These are phyloP conservation scores for Capsicum chinense DNA, from an alignment of 257 asterid species.

Conservation along the genomic window DNA sequence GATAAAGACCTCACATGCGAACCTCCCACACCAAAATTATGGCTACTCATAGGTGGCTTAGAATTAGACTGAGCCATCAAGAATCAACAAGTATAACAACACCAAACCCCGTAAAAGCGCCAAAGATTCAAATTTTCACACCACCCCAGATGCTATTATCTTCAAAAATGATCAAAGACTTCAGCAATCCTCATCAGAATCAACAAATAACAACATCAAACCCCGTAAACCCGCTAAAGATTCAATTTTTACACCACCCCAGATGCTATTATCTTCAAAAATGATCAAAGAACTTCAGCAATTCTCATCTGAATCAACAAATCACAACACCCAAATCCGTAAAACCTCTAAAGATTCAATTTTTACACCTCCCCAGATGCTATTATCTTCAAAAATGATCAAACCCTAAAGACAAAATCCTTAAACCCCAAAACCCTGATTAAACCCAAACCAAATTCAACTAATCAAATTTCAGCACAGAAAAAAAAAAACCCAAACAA, in stretches of 20 bases:
- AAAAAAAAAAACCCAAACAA: neutral
- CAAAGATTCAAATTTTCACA: neutral
- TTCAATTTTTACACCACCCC: too few relatives aligned
- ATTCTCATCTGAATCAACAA: constrained; percentile 44
- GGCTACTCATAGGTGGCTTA: constrained; percentile 52
- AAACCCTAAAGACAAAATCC: neutral
- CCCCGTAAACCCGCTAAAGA: too few relatives aligned
- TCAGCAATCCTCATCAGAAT: neutral
- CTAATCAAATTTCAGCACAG: neutral
- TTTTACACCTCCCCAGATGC: neutral
- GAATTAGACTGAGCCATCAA: constrained; percentile 71
- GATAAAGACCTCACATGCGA: constrained; percentile 65
- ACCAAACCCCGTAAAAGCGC: neutral
- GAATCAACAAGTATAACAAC: neutral
- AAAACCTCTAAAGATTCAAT: neutral
- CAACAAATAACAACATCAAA: too few relatives aligned
- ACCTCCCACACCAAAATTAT: constrained; percentile 45
- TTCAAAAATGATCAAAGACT: constrained; percentile 6
- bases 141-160: neutral
- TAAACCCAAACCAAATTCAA: constrained; percentile 14
- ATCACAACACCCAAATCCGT: neutral
- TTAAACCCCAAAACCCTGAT: constrained; percentile 19
- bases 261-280: too few relatives aligned
- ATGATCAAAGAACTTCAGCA: too few relatives aligned
- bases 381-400: neutral